Evolutionary conservation across 345 rosid genomes (phyloP).

Genomic region (Populus pruinosa): DNA sequence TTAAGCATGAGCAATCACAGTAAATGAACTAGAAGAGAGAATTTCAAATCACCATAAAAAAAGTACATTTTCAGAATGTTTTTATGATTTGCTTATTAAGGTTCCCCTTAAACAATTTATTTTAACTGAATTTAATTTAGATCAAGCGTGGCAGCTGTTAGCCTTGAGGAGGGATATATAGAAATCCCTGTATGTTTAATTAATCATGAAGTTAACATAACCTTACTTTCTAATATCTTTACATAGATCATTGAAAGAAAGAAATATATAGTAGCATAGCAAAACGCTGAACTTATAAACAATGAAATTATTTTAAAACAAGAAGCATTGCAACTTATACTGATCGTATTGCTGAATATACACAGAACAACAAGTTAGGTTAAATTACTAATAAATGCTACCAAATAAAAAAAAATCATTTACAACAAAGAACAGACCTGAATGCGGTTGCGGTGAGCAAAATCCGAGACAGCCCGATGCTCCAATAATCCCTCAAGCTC

Average conservation of each 20-base stretch:
- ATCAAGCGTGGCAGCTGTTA: background rate
- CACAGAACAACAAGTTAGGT: background rate
- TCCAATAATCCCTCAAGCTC: slow-evolving; percentile 90
- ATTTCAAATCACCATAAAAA: background rate
- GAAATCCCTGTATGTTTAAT: background rate
- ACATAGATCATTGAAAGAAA: background rate
- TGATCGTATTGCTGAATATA: background rate
- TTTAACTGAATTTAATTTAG: background rate
- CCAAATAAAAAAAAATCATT: background rate
- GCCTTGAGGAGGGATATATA: background rate
- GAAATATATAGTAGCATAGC: background rate
- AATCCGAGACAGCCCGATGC: slow-evolving; percentile 96
- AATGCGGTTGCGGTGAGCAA: slow-evolving; percentile 97
- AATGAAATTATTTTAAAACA: background rate
- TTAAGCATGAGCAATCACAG: background rate
- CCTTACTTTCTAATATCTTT: background rate
- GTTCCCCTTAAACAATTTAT: background rate
- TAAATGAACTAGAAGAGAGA: background rate
- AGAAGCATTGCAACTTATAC: background rate
- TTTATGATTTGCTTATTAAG: background rate
- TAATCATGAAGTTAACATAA: background rate
- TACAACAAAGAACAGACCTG: slow-evolving; percentile 53
- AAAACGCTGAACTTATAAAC: background rate
- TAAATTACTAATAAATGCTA: background rate
- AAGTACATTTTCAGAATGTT: background rate